Evolutionary conservation across 73 alveolate genomes (phyloP).

Genomic region (Blepharisma japonicum): DNA sequence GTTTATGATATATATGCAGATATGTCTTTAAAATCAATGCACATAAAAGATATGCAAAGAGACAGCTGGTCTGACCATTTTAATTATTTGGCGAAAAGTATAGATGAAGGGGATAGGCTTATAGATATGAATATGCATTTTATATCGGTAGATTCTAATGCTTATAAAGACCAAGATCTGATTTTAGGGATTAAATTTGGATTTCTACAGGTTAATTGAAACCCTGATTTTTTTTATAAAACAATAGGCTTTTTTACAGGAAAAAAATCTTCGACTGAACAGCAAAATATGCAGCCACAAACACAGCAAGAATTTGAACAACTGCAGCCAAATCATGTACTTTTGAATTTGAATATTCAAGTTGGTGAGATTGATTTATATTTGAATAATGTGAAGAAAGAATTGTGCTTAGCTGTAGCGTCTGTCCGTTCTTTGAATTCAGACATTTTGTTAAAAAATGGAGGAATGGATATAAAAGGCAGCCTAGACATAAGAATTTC

Average conservation of each 20-base stretch:
- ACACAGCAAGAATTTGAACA: neutral
- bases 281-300: neutral
- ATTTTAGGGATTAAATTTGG: neutral
- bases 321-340: slow-evolving; percentile 1
- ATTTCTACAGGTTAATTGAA: slow-evolving; percentile 1
- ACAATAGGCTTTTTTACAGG: neutral
- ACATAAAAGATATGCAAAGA: slow-evolving; percentile 6
- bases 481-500: neutral
- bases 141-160: neutral
- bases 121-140: neutral
- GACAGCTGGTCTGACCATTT: neutral
- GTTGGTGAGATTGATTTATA: neutral
- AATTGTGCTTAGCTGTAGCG: neutral
- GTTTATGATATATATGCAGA: neutral
- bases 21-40: neutral
- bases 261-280: neutral
- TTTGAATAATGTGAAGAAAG: slow-evolving; percentile 4
- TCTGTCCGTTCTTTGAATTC: neutral
- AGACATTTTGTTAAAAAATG: neutral
- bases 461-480: slow-evolving; percentile 7
- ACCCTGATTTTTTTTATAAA: neutral
- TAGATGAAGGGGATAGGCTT: neutral
- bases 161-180: slow-evolving; percentile 6
- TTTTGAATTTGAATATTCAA: neutral
- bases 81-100: neutral